Conservation (phyloP, 148 eudicot species). For the Chenopodium quinoa region DNA sequence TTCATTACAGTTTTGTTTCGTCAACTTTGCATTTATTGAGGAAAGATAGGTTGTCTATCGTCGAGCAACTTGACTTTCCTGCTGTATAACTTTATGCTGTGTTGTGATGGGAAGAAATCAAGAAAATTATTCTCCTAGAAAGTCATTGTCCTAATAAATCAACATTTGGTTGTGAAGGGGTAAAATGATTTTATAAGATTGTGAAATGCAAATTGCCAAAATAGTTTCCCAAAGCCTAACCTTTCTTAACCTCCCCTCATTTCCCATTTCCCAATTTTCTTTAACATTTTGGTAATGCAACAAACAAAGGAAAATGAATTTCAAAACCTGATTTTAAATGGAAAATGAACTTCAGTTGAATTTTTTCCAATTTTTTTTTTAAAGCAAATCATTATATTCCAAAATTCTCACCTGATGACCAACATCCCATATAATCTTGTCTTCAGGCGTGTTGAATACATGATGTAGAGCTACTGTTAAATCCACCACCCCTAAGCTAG, state of each 20-base stretch:
- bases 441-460: conserved; percentile 68
- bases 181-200: background rate
- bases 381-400: background rate
- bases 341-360: too few species aligned
- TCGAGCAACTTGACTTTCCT: background rate
- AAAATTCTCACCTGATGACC: conserved; percentile 65
- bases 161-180: background rate
- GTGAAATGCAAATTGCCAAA: background rate
- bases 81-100: background rate
- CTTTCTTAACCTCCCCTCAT: background rate
- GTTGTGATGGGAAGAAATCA: background rate
- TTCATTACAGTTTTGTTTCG: background rate
- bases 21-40: background rate
- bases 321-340: background rate
- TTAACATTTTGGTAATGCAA: too few species aligned
- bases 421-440: conserved; percentile 76
- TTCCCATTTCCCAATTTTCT: background rate
- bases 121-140: background rate
- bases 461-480: conserved; percentile 75
- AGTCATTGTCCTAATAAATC: background rate
- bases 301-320: background rate
- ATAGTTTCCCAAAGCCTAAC: background rate
- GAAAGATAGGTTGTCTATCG: background rate
- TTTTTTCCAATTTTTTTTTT: background rate
- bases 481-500: conserved; percentile 78